phyloP scores from a whole-genome alignment of 257 asterid genomes.

The Solanum etuberosum region DNA sequence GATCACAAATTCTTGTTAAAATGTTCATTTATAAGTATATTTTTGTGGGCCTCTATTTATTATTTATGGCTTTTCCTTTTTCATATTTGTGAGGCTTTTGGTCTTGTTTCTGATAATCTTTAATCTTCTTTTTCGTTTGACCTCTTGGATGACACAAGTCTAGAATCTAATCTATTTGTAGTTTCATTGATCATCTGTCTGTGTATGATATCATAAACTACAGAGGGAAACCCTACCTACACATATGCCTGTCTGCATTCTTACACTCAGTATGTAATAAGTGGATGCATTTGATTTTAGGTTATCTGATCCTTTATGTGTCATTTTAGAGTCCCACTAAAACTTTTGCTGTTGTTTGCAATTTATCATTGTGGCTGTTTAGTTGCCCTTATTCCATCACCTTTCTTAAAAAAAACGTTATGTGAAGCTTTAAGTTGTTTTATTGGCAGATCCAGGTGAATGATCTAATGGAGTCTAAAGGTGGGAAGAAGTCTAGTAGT shows the following conservation, averaged over 20 bases:
- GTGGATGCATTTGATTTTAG: background rate
- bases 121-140: background rate
- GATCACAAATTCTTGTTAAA: background rate
- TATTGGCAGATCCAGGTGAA: slow-evolving; percentile 1
- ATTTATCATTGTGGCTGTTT: background rate
- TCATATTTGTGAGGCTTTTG: background rate
- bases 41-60: background rate
- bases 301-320: background rate
- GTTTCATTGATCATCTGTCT: background rate
- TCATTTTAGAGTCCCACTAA: background rate
- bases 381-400: background rate
- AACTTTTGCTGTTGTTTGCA: background rate
- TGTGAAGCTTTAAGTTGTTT: background rate
- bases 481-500: slow-evolving; percentile 27
- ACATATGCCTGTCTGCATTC: background rate
- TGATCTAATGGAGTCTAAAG: slow-evolving; percentile 34
- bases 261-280: background rate
- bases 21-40: background rate
- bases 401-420: background rate
- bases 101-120: background rate
- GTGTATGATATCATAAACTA: background rate
- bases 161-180: background rate
- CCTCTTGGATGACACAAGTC: background rate
- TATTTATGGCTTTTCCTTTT: background rate
- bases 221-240: background rate